phyloP scores from a whole-genome alignment of 2,329 filamentous ascomycete genomes.

The Falciphora oryzae region DNA sequence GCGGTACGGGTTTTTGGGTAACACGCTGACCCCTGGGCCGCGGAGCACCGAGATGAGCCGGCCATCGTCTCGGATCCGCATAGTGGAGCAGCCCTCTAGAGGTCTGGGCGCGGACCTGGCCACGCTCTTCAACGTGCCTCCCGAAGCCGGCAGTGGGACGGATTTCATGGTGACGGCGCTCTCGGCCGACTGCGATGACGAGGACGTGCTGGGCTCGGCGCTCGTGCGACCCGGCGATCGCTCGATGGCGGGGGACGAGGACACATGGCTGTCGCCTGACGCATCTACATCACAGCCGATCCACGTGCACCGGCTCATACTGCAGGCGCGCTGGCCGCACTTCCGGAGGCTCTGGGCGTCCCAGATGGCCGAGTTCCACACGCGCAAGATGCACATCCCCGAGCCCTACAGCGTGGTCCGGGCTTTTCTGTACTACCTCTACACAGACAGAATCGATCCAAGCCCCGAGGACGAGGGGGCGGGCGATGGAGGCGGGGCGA shows the following conservation, averaged over 20 bases:
- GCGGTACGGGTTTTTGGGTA: slow-evolving; percentile 84
- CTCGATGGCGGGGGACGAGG: slow-evolving; percentile 28
- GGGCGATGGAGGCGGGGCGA: slow-evolving; percentile 50
- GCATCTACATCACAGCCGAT: slow-evolving; percentile 73
- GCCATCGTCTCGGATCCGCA: slow-evolving; percentile 41
- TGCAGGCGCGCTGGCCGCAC: slow-evolving; percentile 94
- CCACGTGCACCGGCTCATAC: slow-evolving; percentile 89
- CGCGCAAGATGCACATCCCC: slow-evolving; percentile 94
- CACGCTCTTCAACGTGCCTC: slow-evolving; percentile 78
- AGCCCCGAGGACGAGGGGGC: slow-evolving; percentile 41
- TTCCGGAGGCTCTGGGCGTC: slow-evolving; percentile 87
- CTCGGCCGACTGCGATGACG: slow-evolving; percentile 68
- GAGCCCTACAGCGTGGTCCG: slow-evolving; percentile 93
- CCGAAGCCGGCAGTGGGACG: slow-evolving; percentile 77
- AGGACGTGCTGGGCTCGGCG: slow-evolving; percentile 52
- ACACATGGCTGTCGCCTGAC: slow-evolving; percentile 56
- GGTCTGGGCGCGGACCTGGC: slow-evolving; percentile 81
- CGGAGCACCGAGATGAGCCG: slow-evolving; percentile 35
- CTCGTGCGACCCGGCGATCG: slow-evolving; percentile 39
- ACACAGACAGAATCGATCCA: slow-evolving; percentile 81
- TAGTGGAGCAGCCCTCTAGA: slow-evolving; percentile 50
- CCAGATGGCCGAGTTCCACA: slow-evolving; percentile 97
- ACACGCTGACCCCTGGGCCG: slow-evolving; percentile 57
- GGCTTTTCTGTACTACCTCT: slow-evolving; percentile 92
- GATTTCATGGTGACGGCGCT: slow-evolving; percentile 91